These are phyloP conservation scores for Phytophthora citricola DNA, from an alignment of 352 stramenopile species.

Conservation along the genomic window DNA sequence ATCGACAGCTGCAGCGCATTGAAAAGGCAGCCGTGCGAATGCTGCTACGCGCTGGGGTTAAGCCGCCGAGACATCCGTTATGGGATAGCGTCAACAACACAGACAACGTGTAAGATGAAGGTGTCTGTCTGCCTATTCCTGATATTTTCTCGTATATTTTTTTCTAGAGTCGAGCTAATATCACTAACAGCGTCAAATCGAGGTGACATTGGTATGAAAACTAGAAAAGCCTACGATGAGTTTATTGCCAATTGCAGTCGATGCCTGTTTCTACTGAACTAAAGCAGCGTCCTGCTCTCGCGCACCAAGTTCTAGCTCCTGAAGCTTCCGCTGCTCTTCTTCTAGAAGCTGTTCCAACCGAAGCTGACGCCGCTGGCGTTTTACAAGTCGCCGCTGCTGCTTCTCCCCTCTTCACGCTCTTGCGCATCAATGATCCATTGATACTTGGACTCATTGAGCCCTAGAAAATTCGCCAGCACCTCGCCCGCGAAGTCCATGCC, in stretches of 20 bases:
- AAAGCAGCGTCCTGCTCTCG: constrained; percentile 4
- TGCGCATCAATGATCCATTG: constrained; percentile 85
- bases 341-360: constrained; percentile 72
- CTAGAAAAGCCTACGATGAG: neutral
- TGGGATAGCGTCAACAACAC: constrained; percentile 30
- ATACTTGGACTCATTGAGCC: constrained; percentile 85
- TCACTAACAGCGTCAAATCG: too few relatives aligned
- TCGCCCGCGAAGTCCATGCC: constrained; percentile 84
- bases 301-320: constrained; percentile 57
- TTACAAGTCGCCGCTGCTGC: constrained; percentile 59
- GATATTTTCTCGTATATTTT: too few relatives aligned
- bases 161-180: too few relatives aligned
- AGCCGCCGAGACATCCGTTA: constrained; percentile 50
- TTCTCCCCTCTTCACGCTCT: constrained; percentile 72
- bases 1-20: constrained; percentile 73
- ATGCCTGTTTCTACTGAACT: constrained; percentile 9
- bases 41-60: constrained; percentile 51
- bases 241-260: neutral
- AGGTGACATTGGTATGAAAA: neutral
- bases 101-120: constrained; percentile 1
- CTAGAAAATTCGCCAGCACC: constrained; percentile 81
- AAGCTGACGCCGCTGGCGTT: constrained; percentile 67
- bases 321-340: constrained; percentile 72
- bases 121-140: neutral
- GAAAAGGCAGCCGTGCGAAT: constrained; percentile 66